These are phyloP conservation scores for Dichomitus squalens DNA, from an alignment of 1,284 basidiomycete genomes.

Conservation along the genomic window DNA sequence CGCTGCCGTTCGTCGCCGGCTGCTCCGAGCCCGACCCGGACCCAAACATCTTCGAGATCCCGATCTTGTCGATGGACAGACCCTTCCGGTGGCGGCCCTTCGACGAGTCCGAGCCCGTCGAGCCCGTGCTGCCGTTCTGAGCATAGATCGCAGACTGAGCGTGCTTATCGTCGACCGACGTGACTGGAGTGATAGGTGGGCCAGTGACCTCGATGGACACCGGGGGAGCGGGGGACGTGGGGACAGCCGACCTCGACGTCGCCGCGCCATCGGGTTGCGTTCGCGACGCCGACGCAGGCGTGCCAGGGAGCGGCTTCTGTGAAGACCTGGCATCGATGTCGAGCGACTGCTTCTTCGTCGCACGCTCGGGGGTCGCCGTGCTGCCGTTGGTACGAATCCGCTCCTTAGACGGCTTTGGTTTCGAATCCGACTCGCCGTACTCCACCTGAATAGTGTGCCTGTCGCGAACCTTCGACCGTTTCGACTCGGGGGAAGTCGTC, in stretches of 20 bases:
- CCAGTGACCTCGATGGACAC: slow-evolving; percentile 52
- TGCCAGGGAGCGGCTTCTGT: slow-evolving; percentile 37
- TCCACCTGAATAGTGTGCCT: slow-evolving; percentile 93
- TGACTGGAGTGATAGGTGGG: slow-evolving; percentile 44
- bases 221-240: slow-evolving; percentile 30
- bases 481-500: slow-evolving; percentile 36
- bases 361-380: slow-evolving; percentile 14
- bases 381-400: slow-evolving; percentile 26
- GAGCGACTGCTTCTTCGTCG: slow-evolving; percentile 35
- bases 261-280: slow-evolving; percentile 21
- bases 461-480: slow-evolving; percentile 49
- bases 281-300: slow-evolving; percentile 25
- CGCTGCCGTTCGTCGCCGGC: slow-evolving; percentile 21
- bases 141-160: slow-evolving; percentile 9
- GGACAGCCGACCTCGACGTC: slow-evolving; percentile 1
- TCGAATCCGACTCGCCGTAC: slow-evolving; percentile 56
- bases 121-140: slow-evolving; percentile 29
- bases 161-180: slow-evolving; percentile 37
- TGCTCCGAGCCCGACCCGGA: slow-evolving; percentile 23
- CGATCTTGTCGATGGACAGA: slow-evolving; percentile 75
- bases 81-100: slow-evolving; percentile 57
- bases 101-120: slow-evolving; percentile 40
- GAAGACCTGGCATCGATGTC: slow-evolving; percentile 33
- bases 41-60: slow-evolving; percentile 66
- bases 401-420: slow-evolving; percentile 29